Evolutionary conservation across 495 filamentous ascomycete species (phyloP), one percentile per base, ranked within the genome.

Genomic region (Cenococcum geophilum): DNA sequence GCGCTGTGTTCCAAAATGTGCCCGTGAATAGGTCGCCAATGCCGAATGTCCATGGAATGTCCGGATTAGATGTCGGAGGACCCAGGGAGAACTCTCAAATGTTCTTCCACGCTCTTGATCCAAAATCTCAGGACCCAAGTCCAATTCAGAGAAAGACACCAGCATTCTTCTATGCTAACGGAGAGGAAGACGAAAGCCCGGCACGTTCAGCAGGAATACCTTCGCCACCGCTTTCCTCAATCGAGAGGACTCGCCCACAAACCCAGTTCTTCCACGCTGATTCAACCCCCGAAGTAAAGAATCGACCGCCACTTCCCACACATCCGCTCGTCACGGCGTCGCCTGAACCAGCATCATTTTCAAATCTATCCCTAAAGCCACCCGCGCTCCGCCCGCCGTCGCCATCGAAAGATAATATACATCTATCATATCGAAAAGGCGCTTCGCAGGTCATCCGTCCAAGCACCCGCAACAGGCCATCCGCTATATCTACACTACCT

Each of bases 181-280:
- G 73, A 22, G 34, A 70, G 49, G 68, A 73, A 57, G 57, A 66
- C 57, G 61, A 58, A 16, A 62, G 53, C 20, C 8, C 58, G 6
- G 18, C 49, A 21, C 54, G 22, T 21, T 23, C 57, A 0, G 3
- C 9, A 45, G 47, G 53, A 35, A 57, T 62, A 6, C 68, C 70
- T 5, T 72, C 70, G 6, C 70, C 70, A 37, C 63, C 70, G 4
- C 37, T 65, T 20, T 72, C 67, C 8, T 43, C 67, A 8, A 50
- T 61, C 1, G 62, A 60, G 20, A 54, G 67, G 23, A 5, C 67
- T 11, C 47, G 53, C 21, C 32, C 50, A 22, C 69, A 63, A 27
- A 61, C 66, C 21, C 71, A 71, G 35, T 76, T 75, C 60, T 73
- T 75, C 59, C 81, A 83, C 57, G 82, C 79, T 4, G 79, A 83